phyloP scores from a whole-genome alignment of 2,329 filamentous ascomycete genomes.

The Aureobasidium sp. region DNA sequence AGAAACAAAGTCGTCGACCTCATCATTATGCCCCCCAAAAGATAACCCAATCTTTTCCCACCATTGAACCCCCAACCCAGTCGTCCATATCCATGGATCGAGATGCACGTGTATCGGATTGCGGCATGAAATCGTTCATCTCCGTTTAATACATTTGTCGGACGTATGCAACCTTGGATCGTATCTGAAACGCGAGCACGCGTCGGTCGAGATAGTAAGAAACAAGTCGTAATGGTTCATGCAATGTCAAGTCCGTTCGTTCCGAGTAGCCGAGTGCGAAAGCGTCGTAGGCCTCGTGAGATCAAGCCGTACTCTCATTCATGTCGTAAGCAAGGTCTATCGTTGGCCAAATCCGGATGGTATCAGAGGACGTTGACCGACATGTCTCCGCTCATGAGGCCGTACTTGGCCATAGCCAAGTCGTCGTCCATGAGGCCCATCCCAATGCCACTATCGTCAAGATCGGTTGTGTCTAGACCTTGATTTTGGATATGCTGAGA shows the following conservation, averaged over 20 bases:
- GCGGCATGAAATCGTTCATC: background rate
- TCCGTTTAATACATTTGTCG: slow-evolving; percentile 4
- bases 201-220: slow-evolving; percentile 15
- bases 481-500: slow-evolving; percentile 21
- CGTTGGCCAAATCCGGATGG: background rate
- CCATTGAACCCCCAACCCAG: slow-evolving; percentile 1
- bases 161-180: slow-evolving; percentile 14
- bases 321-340: background rate
- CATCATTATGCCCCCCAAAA: slow-evolving; percentile 15
- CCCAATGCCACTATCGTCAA: slow-evolving; percentile 43
- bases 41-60: slow-evolving; percentile 7
- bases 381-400: slow-evolving; percentile 15
- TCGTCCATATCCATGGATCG: slow-evolving; percentile 18
- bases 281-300: background rate
- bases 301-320: background rate
- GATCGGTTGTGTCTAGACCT: slow-evolving; percentile 32
- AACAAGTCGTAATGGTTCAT: slow-evolving; percentile 19
- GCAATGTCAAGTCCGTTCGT: slow-evolving; percentile 4
- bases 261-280: background rate
- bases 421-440: slow-evolving; percentile 41
- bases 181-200: slow-evolving; percentile 11
- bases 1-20: slow-evolving; percentile 2
- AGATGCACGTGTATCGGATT: slow-evolving; percentile 15
- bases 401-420: slow-evolving; percentile 26
- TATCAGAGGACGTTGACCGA: slow-evolving; percentile 14